Percentiles rank a stretch among this genome's conserved stretches.
These are phyloP conservation scores for Phialophora tarda DNA, from an alignment of 2,329 filamentous ascomycete species.

Conservation along the genomic window DNA sequence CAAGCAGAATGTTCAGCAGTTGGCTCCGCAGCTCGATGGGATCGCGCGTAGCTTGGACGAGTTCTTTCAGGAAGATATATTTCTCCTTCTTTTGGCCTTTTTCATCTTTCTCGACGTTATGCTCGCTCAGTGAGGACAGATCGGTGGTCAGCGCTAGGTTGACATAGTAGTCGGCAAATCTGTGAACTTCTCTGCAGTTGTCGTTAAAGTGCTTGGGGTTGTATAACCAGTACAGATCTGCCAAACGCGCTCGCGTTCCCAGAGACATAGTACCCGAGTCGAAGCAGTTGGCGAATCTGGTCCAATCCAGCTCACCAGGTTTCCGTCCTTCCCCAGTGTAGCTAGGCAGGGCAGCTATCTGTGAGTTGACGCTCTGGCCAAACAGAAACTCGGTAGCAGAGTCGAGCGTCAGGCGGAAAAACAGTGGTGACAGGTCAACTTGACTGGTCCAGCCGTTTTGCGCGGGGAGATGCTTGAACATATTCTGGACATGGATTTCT, in stretches of 20 bases:
- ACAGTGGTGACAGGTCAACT: constrained; percentile 59
- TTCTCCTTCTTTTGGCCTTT: constrained; percentile 40
- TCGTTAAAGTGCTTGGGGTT: constrained; percentile 49
- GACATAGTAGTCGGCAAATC: constrained; percentile 58
- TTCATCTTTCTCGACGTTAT: constrained; percentile 40
- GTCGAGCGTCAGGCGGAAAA: constrained; percentile 71
- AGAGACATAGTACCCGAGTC: constrained; percentile 42
- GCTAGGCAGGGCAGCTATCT: constrained; percentile 45
- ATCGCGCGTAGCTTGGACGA: constrained; percentile 55
- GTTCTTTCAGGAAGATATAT: constrained; percentile 58
- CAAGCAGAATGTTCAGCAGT: constrained; percentile 58
- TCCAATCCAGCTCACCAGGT: constrained; percentile 64
- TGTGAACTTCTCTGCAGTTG: constrained; percentile 50
- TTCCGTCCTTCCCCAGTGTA: constrained; percentile 71
- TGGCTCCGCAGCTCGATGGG: constrained; percentile 52
- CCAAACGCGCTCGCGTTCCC: constrained; percentile 42
- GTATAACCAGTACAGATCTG: constrained; percentile 48
- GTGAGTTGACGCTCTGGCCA: constrained; percentile 72
- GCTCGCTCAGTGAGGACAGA: constrained; percentile 40
- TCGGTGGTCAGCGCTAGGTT: constrained; percentile 44
- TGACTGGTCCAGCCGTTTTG: constrained; percentile 55
- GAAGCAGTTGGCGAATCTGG: constrained; percentile 46
- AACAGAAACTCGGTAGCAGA: constrained; percentile 86
- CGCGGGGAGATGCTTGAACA: constrained; percentile 72
- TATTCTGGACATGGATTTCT: constrained; percentile 74